Conservation (phyloP, 441 rosid genomes). For the Aleurites moluccanus region DNA sequence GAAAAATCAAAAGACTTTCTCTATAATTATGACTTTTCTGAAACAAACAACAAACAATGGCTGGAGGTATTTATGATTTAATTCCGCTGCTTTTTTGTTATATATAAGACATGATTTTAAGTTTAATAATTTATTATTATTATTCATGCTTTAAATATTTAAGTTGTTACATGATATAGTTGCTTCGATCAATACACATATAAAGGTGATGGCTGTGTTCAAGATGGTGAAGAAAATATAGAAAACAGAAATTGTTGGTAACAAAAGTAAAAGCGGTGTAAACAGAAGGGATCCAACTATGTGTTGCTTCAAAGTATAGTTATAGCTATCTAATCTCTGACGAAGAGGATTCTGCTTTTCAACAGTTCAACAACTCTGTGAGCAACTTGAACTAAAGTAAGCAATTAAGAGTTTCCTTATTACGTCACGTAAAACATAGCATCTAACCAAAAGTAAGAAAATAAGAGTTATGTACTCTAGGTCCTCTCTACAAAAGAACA, state of each 20-base stretch:
- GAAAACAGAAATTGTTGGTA: constrained; percentile 92
- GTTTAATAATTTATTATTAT: too few relatives aligned
- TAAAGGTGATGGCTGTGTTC: constrained; percentile 51
- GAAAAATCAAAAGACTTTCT: too few relatives aligned
- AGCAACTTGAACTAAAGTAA: constrained; percentile 28
- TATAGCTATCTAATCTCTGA: constrained; percentile 84
- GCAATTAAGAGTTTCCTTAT: constrained; percentile 1
- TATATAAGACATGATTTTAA: too few relatives aligned
- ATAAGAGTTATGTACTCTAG: neutral
- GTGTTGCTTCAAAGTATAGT: constrained; percentile 86
- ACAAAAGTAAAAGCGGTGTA: constrained; percentile 81
- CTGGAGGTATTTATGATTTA: too few relatives aligned
- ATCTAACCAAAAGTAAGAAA: neutral
- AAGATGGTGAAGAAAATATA: constrained; percentile 86
- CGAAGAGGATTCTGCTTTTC: constrained; percentile 93
- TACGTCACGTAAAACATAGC: constrained; percentile 2
- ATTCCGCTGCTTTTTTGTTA: too few relatives aligned
- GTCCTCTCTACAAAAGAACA: constrained; percentile 4
- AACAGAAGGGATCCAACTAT: constrained; percentile 92
- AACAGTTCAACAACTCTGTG: constrained; percentile 30
- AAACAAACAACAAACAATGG: too few relatives aligned
- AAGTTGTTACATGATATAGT: too few relatives aligned
- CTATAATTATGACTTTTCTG: too few relatives aligned
- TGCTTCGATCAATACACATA: constrained; percentile 60
- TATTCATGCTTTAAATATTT: too few relatives aligned